Evolutionary conservation across 2,329 filamentous ascomycete genomes (phyloP).

Genomic region (Aspergillus uvarum): DNA sequence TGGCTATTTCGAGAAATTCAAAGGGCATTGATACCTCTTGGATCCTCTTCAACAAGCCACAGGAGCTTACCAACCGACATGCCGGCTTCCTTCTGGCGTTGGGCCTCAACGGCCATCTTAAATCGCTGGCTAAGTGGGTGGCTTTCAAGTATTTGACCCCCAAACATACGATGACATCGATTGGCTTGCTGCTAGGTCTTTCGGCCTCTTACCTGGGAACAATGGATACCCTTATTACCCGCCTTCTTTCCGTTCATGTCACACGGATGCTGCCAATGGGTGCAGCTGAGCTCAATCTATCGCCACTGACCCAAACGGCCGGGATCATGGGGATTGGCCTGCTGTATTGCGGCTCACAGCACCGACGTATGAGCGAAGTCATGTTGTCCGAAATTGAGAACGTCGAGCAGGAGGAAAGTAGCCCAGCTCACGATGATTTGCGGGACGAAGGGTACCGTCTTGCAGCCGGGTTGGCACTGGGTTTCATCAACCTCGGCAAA

Average conservation of each 20-base stretch:
- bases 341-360: constrained; percentile 91
- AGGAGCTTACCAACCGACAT: constrained; percentile 91
- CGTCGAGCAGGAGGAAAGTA: constrained; percentile 73
- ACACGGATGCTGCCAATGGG: constrained; percentile 90
- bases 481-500: constrained; percentile 91
- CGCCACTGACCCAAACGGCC: constrained; percentile 88
- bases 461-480: constrained; percentile 88
- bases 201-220: constrained; percentile 93
- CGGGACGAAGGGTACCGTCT: constrained; percentile 95
- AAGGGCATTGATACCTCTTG: constrained; percentile 97
- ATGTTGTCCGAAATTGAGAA: constrained; percentile 98
- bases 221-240: constrained; percentile 94
- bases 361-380: constrained; percentile 97
- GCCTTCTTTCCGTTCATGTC: constrained; percentile 90
- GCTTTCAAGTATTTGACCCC: constrained; percentile 99
- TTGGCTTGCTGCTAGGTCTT: constrained; percentile 86
- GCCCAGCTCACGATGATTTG: constrained; percentile 68
- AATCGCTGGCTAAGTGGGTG: constrained; percentile 92
- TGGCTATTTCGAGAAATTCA: constrained; percentile 85
- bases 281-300: constrained; percentile 90
- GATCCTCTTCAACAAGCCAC: constrained; percentile 97
- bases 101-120: constrained; percentile 92
- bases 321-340: constrained; percentile 96
- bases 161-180: constrained; percentile 98
- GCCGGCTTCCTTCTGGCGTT: constrained; percentile 89